Percentiles rank a stretch among this genome's conserved stretches.
Conservation (phyloP, 768 basidiomycete genomes). For the Leccinum sublutescens region DNA sequence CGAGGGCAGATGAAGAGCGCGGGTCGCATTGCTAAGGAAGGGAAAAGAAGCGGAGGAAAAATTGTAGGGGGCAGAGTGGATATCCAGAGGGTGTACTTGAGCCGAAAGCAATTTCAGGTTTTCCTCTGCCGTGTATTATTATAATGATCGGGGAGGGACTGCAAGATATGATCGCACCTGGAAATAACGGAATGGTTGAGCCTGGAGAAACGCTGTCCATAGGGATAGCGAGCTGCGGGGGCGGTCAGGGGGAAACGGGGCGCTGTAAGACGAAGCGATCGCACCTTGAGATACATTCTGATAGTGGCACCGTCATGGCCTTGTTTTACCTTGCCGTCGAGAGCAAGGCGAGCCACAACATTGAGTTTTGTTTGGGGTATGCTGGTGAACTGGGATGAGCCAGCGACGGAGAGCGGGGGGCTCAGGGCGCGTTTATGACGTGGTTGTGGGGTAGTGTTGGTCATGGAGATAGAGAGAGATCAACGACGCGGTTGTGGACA, state of each 20-base stretch:
- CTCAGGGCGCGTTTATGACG: slow-evolving; percentile 32
- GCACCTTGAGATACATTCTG: slow-evolving; percentile 76
- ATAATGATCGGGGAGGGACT: background rate
- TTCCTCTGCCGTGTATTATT: slow-evolving; percentile 52
- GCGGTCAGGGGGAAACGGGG: slow-evolving; percentile 3
- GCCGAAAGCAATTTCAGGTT: slow-evolving; percentile 73
- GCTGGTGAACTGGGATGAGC: slow-evolving; percentile 46
- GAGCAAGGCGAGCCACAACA: slow-evolving; percentile 68
- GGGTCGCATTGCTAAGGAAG: slow-evolving; percentile 64
- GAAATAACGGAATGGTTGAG: slow-evolving; percentile 67
- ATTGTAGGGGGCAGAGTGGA: slow-evolving; percentile 68
- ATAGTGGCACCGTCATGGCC: slow-evolving; percentile 64
- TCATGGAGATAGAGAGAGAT: background rate
- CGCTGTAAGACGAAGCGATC: slow-evolving; percentile 4
- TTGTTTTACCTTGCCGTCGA: slow-evolving; percentile 71
- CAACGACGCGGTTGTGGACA: slow-evolving; percentile 4
- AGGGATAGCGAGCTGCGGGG: slow-evolving; percentile 59
- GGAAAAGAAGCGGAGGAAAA: slow-evolving; percentile 65
- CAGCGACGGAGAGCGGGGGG: slow-evolving; percentile 31
- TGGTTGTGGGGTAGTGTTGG: slow-evolving; percentile 17
- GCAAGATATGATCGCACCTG: slow-evolving; percentile 43
- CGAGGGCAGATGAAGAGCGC: slow-evolving; percentile 63
- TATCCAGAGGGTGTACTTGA: slow-evolving; percentile 75
- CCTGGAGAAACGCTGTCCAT: slow-evolving; percentile 65
- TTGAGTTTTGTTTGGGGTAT: slow-evolving; percentile 52